These are phyloP conservation scores for Yamadazyma epiphylla DNA, from an alignment of 1,139 yeast species.

Conservation along the genomic window DNA sequence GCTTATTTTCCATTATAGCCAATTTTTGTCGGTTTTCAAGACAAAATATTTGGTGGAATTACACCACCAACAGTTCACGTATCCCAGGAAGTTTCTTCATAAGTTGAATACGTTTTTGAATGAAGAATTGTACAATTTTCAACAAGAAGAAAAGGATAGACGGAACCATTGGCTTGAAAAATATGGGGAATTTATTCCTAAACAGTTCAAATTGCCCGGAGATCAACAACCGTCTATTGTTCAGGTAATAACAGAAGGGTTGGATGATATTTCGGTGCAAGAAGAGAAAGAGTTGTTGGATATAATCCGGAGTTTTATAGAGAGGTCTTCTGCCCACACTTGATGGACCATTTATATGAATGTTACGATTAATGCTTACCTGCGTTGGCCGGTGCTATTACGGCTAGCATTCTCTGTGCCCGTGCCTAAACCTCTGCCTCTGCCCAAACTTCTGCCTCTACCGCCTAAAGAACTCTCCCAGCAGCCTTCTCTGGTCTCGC, in stretches of 20 bases:
- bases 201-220: constrained; percentile 39
- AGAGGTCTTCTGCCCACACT: constrained; percentile 1
- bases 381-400: too few relatives aligned
- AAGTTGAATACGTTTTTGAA: constrained; percentile 30
- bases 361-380: too few relatives aligned
- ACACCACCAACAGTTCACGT: constrained; percentile 37
- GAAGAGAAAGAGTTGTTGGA: constrained; percentile 22
- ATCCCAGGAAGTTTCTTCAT: constrained; percentile 34
- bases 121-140: constrained; percentile 29
- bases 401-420: too few relatives aligned
- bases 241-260: constrained; percentile 43
- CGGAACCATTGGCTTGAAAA: constrained; percentile 35
- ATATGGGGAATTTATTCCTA: constrained; percentile 43
- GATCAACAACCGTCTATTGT: constrained; percentile 38
- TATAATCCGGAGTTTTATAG: constrained; percentile 15
- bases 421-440: too few relatives aligned
- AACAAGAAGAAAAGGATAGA: constrained; percentile 32
- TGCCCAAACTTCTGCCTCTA: too few relatives aligned
- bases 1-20: constrained; percentile 34
- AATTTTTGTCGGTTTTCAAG: constrained; percentile 30
- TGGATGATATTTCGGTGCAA: constrained; percentile 20
- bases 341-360: too few relatives aligned
- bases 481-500: too few relatives aligned
- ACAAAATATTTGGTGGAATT: constrained; percentile 37
- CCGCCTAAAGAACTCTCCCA: too few relatives aligned